These are phyloP conservation scores for Blastobotrys buckinghamii DNA, from an alignment of 1,139 yeast species.

Conservation along the genomic window DNA sequence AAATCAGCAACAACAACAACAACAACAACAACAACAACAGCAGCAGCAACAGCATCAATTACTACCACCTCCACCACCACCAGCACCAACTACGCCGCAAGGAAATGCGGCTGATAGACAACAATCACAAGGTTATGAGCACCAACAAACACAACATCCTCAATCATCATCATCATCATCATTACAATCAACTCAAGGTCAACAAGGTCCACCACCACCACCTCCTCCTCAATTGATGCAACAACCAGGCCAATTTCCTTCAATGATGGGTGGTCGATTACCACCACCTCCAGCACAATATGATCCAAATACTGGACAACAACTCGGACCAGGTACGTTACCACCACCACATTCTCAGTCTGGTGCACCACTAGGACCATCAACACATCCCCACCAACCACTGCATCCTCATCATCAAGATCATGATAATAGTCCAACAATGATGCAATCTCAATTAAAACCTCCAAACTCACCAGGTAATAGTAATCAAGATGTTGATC, in stretches of 20 bases:
- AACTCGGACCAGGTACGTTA: neutral
- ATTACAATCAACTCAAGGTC: neutral
- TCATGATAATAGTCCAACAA: slow-evolving; percentile 13
- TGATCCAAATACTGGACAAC: neutral
- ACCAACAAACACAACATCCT: neutral
- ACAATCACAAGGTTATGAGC: slow-evolving; percentile 1
- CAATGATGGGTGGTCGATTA: neutral
- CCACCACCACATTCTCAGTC: neutral
- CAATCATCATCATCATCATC: neutral
- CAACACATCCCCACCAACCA: neutral
- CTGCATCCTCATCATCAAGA: slow-evolving; percentile 6
- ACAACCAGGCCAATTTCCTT: neutral
- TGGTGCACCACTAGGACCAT: neutral
- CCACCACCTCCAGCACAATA: slow-evolving; percentile 3
- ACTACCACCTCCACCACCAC: neutral
- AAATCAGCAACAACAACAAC: slow-evolving; percentile 1
- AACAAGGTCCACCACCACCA: neutral
- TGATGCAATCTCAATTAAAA: neutral
- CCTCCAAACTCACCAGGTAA: neutral
- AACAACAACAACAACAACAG: neutral
- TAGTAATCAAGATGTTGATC: neutral
- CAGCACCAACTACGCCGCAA: slow-evolving; percentile 5
- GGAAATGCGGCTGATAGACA: neutral
- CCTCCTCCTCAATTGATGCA: neutral
- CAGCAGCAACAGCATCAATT: neutral